Evolutionary conservation across 2,329 filamentous ascomycete genomes (phyloP).

Genomic region (Neonectria neomacrospora): DNA sequence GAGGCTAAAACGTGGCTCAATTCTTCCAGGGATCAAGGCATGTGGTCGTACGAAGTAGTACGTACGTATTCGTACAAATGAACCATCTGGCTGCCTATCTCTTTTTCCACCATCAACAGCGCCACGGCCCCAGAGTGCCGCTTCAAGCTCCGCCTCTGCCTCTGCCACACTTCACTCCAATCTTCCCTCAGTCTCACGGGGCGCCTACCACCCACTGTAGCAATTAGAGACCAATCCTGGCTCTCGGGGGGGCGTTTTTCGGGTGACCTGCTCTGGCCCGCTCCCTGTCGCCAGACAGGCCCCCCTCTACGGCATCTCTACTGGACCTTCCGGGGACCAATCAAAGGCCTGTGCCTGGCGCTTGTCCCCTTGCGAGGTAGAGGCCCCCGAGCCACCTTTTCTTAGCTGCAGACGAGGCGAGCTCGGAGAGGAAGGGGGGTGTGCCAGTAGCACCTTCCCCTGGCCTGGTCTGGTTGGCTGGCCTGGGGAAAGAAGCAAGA

Average conservation of each 20-base stretch:
- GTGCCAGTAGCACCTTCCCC: conserved; percentile 26
- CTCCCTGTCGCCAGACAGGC: conserved; percentile 21
- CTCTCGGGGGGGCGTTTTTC: conserved; percentile 27
- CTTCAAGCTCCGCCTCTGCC: conserved; percentile 12
- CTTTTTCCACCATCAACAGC: conserved; percentile 7
- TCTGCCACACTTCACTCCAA: neutral
- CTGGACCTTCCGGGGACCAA: conserved; percentile 52
- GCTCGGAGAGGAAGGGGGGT: conserved; percentile 26
- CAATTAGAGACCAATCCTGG: conserved; percentile 13
- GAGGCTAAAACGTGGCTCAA: conserved; percentile 7
- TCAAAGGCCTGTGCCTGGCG: conserved; percentile 53
- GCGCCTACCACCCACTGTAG: conserved; percentile 2
- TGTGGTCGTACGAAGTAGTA: neutral
- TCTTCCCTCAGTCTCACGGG: neutral
- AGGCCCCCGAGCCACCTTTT: conserved; percentile 22
- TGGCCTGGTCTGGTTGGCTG: conserved; percentile 7
- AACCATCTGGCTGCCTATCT: neutral
- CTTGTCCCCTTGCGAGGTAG: conserved; percentile 44
- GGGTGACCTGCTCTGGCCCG: conserved; percentile 18
- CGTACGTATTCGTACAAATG: neutral
- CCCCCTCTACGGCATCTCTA: conserved; percentile 27
- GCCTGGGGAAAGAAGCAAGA: conserved; percentile 27
- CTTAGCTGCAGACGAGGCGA: conserved; percentile 26
- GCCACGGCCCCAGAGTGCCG: conserved; percentile 7
- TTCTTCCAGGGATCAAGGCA: conserved; percentile 2